Evolutionary conservation across 345 rosid genomes (phyloP).

Genomic region (Salix brachista): DNA sequence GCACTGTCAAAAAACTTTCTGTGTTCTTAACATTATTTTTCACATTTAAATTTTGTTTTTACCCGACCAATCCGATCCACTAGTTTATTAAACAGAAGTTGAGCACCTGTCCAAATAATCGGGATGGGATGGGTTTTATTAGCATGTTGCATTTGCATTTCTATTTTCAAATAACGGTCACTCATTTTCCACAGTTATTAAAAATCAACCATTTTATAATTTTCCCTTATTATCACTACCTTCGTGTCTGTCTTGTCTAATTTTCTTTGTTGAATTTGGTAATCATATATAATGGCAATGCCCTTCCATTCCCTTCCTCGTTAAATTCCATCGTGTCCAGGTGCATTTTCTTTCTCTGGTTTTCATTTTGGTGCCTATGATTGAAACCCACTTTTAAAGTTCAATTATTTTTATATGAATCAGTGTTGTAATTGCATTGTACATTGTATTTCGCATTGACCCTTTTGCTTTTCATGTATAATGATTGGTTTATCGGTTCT

Average conservation of each 20-base stretch:
- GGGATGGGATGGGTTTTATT: not conserved
- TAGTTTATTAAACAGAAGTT: not conserved
- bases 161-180: conserved; percentile 17
- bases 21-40: no score
- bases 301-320: not conserved
- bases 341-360: conserved; percentile 10
- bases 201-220: not conserved
- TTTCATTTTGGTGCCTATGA: not conserved
- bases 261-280: not conserved
- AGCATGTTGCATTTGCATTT: not conserved
- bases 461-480: not conserved
- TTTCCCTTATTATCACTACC: not conserved
- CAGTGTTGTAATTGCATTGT: not conserved
- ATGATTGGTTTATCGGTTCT: not conserved
- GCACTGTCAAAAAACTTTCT: no score
- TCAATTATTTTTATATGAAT: not conserved
- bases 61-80: no score
- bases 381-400: not conserved
- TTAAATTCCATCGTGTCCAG: conserved; percentile 10
- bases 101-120: not conserved
- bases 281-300: not conserved
- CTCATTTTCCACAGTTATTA: conserved; percentile 3
- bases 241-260: not conserved
- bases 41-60: no score
- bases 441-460: not conserved